Base-by-base conservation (phyloP, 1,284 basidiomycete genomes). In the Pisolithus thermaeus region DNA sequence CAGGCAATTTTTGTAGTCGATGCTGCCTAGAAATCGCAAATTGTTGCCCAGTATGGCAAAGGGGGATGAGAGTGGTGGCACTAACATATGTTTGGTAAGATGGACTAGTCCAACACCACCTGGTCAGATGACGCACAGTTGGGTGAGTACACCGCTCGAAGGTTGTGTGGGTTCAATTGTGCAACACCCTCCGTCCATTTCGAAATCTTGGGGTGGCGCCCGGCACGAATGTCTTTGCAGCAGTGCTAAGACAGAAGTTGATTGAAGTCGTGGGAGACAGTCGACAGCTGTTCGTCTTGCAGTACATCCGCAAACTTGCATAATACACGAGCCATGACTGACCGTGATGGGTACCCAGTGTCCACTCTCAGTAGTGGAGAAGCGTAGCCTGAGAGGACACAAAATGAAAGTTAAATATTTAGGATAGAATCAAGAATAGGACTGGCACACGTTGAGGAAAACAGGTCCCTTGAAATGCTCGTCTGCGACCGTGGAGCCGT, bases 1-100 rank as follows among this genome's bases (percentile, higher is more conserved):
- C 28, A 9, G 28, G 11, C 11, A 9, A 7, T n/a, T n/a, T 30
- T 30, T 30, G 28, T 30, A 30, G 28, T 30, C 9, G 28, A 11
- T 30, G 20, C 7, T n/a, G 1, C 32, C 37, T 23, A 27, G 16
- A 16, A 35, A n/a, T 61, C 43, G 56, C 23, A 59, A 61, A 7
- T 56, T 35, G 22, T 43, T 61, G n/a, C 64, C 61, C 42, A 63
- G 30, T 16, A 66, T 55, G 16, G 64, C 55, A 41, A 65, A 66
- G 0, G 62, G 64, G 5, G 64, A 66, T 2, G 57, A 52, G 0
- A 57, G 37, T 28, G 60, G 64, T 5, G 64, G 59, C 30, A 64
- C 61, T 66, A 51, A 28, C 23, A n/a, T 16, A 25, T 1, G 22
- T 22, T 25, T 43, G 16, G 4, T 38, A 3, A 20, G n/a, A n/a